phyloP scores from a whole-genome alignment of 1,139 yeast genomes.

The Yamadazyma friedrichii region DNA sequence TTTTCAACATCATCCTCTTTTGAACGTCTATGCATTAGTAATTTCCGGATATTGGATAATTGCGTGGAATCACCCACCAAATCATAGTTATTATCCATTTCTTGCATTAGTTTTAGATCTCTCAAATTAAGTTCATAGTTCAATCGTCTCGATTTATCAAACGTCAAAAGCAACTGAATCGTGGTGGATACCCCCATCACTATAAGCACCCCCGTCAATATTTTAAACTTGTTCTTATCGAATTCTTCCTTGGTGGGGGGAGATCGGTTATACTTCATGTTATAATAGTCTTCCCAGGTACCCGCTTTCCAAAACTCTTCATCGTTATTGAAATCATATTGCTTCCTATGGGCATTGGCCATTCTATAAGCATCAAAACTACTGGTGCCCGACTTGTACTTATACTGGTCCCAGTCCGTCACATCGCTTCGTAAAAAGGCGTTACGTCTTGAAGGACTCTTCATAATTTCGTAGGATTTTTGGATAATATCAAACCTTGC shows the following conservation, averaged over 20 bases:
- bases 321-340: constrained; percentile 33
- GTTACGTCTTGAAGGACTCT: constrained; percentile 47
- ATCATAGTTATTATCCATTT: constrained; percentile 46
- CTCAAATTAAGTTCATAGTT: constrained; percentile 27
- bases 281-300: constrained; percentile 68
- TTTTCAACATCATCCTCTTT: constrained; percentile 21
- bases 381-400: constrained; percentile 31
- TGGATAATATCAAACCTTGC: constrained; percentile 69
- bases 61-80: constrained; percentile 49
- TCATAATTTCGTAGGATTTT: constrained; percentile 70
- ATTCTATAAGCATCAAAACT: constrained; percentile 40
- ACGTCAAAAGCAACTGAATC: constrained; percentile 45
- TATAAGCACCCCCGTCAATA: constrained; percentile 41
- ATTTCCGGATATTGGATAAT: constrained; percentile 49
- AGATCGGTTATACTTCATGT: constrained; percentile 35
- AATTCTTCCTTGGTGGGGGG: constrained; percentile 46
- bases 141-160: constrained; percentile 35
- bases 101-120: constrained; percentile 48
- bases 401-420: constrained; percentile 28
- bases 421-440: constrained; percentile 31
- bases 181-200: constrained; percentile 40
- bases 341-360: constrained; percentile 38
- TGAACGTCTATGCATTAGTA: constrained; percentile 58
- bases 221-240: constrained; percentile 45
- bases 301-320: constrained; percentile 65